A percentile compares a stretch with the other conserved stretches of the same genome.
Evolutionary conservation across 495 filamentous ascomycete species (phyloP).

Genomic region (Eremomyces bilateralis): DNA sequence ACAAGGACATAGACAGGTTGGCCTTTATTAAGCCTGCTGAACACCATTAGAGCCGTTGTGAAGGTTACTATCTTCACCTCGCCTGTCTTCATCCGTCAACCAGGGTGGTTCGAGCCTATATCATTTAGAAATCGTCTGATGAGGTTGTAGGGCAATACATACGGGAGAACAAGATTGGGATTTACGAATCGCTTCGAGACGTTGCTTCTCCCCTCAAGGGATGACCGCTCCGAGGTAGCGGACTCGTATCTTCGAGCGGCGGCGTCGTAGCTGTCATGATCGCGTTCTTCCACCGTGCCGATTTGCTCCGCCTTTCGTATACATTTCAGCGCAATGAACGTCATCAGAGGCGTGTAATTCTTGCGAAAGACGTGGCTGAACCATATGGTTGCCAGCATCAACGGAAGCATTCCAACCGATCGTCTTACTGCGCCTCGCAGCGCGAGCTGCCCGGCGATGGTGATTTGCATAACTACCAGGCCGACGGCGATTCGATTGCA

Average conservation of each 20-base stretch:
- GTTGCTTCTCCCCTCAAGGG: conserved; percentile 45
- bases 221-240: conserved; percentile 23
- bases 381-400: conserved; percentile 63
- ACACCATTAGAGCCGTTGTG: no score
- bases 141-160: conserved; percentile 22
- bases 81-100: no score
- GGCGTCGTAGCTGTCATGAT: no score
- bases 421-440: conserved; percentile 46
- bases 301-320: conserved; percentile 36
- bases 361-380: conserved; percentile 53
- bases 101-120: no score
- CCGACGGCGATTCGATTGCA: conserved; percentile 76
- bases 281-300: conserved; percentile 5
- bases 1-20: no score
- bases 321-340: conserved; percentile 76
- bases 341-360: conserved; percentile 67
- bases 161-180: conserved; percentile 46
- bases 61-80: no score
- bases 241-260: conserved; percentile 1
- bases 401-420: conserved; percentile 49
- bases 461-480: conserved; percentile 66
- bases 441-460: conserved; percentile 74
- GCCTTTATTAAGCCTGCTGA: no score
- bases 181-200: conserved; percentile 47
- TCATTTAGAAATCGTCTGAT: no score